Base-by-base conservation (phyloP, 2,329 filamentous ascomycete genomes). In the Nigrospora oryzae region DNA sequence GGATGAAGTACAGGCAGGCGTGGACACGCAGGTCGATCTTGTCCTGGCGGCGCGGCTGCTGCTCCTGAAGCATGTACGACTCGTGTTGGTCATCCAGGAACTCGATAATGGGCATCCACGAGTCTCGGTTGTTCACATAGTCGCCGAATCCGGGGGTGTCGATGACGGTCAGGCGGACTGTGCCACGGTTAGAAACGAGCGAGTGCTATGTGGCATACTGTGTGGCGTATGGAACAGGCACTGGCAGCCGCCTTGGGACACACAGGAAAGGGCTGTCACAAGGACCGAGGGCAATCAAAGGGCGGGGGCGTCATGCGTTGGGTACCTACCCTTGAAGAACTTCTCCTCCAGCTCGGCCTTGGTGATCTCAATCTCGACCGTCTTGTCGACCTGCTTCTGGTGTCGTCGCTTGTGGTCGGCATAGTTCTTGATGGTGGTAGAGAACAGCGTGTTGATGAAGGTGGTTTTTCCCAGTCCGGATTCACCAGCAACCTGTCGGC, bases 371-470 rank as follows among this genome's bases (percentile, higher is more conserved):
- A 98, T 98, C 76, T 98, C 94, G 54, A 98, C 93, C 11, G 93
- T 98, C 81, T 97, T 97, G 76, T 98, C 93, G 57, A 97, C 82
- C 77, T 98, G 93, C 83, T 98, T 98, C 73, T 93, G 88, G 71
- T 98, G 93, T 64, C 93, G 88, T 71, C 89, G 87, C 80, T 95
- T 95, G 81, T 98, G 91, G 71, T 98, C 93, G 79, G 93, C 93
- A 70, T 98, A 98, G 81, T 97, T 98, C 81, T 98, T 98, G 81
- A 98, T 98, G 60, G 93, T 98, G 56, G 94, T 98, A 52, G 93
- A 98, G 80, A 98, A 98, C 50, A 98, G 84, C 49, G 93, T 98
- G 83, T 98, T 98, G 83, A 98, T 97, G 74, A 98, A 98, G 61
- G 93, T 98, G 23, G 94, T 98, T 82, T 98, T 98, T 76, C 93